Base-by-base conservation (phyloP, 2,329 filamentous ascomycete genomes). In the Aspergillus floridensis region DNA sequence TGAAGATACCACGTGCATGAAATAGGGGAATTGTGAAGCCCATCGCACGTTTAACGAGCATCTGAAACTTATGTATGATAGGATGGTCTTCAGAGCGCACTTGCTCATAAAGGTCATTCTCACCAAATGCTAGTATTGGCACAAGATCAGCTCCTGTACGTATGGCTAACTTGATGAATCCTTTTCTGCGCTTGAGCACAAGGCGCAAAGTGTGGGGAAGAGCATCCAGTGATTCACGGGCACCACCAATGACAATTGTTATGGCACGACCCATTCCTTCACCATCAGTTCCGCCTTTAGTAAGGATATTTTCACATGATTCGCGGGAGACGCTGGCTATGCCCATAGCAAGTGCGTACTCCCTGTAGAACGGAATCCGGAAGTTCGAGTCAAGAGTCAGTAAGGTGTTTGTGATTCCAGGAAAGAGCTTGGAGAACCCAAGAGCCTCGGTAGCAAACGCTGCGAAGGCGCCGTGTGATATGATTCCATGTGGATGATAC, bases 351-450 rank as follows among this genome's bases (percentile, higher is more conserved):
- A 98, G 82, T n/a, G 93, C 87, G 75, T 96, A 98, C 75, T 99
- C 93, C 60, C 95, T 86, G 76, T 98, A 97, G 49, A 98, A 84
- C 0, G 95, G 95, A 41, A 97, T 89, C 56, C 91, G 88, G 76
- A 99, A 98, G 78, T 98, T 99, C 55, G 89, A 88, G 70, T 98
- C 95, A n/a, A 99, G 85, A 0, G 95, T 99, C 35, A 98, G 81
- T 22, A 98, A 80, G 7, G 91, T 93, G 77, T 98, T 98, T 49
- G 90, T 96, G 74, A 99, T 96, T 60, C 92, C 93, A 0, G 95
- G 95, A 69, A 97, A 99, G 62, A 96, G 86, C 58, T 90, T 86
- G 0, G 86, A 83, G 74, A 97, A 98, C 0, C 92, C 92, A 0
- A 97, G 82, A 0, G 92, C 92, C 68, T 97, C 93, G 0, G 93